phyloP scores from a whole-genome alignment of 768 basidiomycete species.

The Tricholoma saponaceum region DNA sequence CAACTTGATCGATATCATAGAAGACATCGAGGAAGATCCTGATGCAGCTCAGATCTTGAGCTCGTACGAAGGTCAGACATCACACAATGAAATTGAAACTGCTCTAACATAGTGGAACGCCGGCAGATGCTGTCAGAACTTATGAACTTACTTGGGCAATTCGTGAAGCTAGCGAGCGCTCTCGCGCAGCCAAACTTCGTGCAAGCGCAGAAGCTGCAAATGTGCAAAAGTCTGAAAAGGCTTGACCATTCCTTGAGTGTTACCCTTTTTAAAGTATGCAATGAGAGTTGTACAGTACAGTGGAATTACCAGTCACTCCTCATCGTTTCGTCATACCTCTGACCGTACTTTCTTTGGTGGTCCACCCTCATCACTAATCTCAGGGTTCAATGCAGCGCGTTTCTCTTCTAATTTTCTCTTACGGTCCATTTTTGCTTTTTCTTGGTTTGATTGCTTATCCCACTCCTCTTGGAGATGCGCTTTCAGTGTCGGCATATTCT shows the following conservation, averaged over 20 bases:
- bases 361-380: neutral
- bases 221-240: slow-evolving; percentile 4
- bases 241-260: neutral
- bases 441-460: slow-evolving; percentile 41
- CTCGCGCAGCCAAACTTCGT: slow-evolving; percentile 44
- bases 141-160: slow-evolving; percentile 96
- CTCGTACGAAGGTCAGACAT: slow-evolving; percentile 68
- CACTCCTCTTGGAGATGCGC: slow-evolving; percentile 74
- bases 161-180: slow-evolving; percentile 70
- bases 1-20: slow-evolving; percentile 84
- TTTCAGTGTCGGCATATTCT: slow-evolving; percentile 74
- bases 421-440: slow-evolving; percentile 36
- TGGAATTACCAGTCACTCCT: neutral
- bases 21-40: slow-evolving; percentile 85
- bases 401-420: slow-evolving; percentile 37
- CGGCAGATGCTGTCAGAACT: slow-evolving; percentile 75
- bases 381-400: neutral
- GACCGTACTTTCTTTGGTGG: neutral
- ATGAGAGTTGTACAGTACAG: neutral
- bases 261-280: too few relatives aligned
- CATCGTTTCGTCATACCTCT: neutral
- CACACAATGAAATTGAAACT: neutral
- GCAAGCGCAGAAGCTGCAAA: slow-evolving; percentile 25
- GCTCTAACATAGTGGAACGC: neutral
- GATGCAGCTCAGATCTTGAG: slow-evolving; percentile 78